These are phyloP conservation scores for Lodderomyces margitis DNA, from an alignment of 1,139 yeast species.

Conservation along the genomic window DNA sequence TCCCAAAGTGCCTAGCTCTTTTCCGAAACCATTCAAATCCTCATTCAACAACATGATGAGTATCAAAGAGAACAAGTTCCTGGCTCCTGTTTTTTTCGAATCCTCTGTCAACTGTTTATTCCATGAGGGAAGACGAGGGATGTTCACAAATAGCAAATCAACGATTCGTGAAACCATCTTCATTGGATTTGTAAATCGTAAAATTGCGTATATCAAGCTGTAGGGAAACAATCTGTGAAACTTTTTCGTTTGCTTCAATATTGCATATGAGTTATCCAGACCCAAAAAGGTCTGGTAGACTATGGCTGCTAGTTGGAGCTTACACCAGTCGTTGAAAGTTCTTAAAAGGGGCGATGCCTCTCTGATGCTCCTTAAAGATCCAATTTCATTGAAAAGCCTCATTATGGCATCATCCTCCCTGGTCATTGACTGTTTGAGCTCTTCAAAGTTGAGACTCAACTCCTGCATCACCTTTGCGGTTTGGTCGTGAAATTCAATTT, in stretches of 20 bases:
- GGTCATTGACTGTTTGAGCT: slow-evolving; percentile 52
- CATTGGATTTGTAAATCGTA: slow-evolving; percentile 83
- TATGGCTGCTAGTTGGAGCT: slow-evolving; percentile 80
- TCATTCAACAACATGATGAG: slow-evolving; percentile 75
- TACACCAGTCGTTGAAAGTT: slow-evolving; percentile 76
- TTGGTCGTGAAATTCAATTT: slow-evolving; percentile 68
- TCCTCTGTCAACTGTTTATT: slow-evolving; percentile 12
- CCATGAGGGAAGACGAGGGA: slow-evolving; percentile 37
- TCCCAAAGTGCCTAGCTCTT: slow-evolving; percentile 47
- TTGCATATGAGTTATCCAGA: slow-evolving; percentile 73
- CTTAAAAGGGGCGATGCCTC: slow-evolving; percentile 67
- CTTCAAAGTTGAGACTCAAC: slow-evolving; percentile 51
- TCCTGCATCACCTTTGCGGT: slow-evolving; percentile 46
- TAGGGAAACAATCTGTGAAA: slow-evolving; percentile 80
- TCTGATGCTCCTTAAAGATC: slow-evolving; percentile 48
- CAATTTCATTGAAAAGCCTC: slow-evolving; percentile 62
- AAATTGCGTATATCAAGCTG: slow-evolving; percentile 65
- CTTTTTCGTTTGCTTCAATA: slow-evolving; percentile 63
- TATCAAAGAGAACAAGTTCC: slow-evolving; percentile 64
- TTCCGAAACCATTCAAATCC: slow-evolving; percentile 67
- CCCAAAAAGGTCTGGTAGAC: slow-evolving; percentile 77
- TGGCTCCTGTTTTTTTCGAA: slow-evolving; percentile 47
- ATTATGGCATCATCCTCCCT: slow-evolving; percentile 49
- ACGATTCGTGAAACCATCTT: slow-evolving; percentile 74
- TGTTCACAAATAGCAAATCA: slow-evolving; percentile 76